phyloP scores from a whole-genome alignment of 768 basidiomycete genomes.

The Tylopilus felleus region DNA sequence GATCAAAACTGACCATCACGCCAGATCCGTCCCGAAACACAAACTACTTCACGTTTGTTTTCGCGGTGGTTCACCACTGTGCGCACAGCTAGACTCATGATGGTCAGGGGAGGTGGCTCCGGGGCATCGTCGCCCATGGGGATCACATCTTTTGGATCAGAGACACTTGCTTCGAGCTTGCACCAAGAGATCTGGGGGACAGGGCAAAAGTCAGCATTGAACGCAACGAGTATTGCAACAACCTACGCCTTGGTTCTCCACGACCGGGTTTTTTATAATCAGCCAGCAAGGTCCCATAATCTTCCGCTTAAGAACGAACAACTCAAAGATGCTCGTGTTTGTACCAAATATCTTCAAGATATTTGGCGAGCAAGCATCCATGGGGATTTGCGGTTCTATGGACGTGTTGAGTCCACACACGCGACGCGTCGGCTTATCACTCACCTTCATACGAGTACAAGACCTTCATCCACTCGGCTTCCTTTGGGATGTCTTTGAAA shows the following conservation, averaged over 20 bases:
- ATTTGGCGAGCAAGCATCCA: conserved; percentile 72
- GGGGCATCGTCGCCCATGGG: conserved; percentile 74
- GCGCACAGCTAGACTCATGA: conserved; percentile 84
- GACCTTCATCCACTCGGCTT: conserved; percentile 91
- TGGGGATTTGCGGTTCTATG: conserved; percentile 51
- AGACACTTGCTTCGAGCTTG: conserved; percentile 81
- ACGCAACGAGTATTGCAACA: background rate
- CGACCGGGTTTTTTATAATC: conserved; percentile 67
- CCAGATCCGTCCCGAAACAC: conserved; percentile 82
- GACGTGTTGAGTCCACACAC: background rate
- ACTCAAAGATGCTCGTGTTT: conserved; percentile 88
- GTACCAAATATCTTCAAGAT: conserved; percentile 89
- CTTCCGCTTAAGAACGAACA: conserved; percentile 90
- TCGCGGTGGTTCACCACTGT: conserved; percentile 92
- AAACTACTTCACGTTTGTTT: conserved; percentile 93
- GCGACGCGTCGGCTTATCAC: conserved; percentile 17
- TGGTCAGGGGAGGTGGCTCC: conserved; percentile 83
- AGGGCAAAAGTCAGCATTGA: background rate
- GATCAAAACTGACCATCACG: conserved; percentile 48
- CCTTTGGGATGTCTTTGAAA: conserved; percentile 65
- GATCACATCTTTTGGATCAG: conserved; percentile 84
- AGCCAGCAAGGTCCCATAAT: conserved; percentile 99
- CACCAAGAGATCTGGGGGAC: conserved; percentile 89
- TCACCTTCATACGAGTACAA: conserved; percentile 85
- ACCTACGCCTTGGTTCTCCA: conserved; percentile 79